A percentile compares a stretch with the other conserved stretches of the same genome.
phyloP scores from a whole-genome alignment of 208 protist genomes.

The Leptomonas pyrrhocoris region DNA sequence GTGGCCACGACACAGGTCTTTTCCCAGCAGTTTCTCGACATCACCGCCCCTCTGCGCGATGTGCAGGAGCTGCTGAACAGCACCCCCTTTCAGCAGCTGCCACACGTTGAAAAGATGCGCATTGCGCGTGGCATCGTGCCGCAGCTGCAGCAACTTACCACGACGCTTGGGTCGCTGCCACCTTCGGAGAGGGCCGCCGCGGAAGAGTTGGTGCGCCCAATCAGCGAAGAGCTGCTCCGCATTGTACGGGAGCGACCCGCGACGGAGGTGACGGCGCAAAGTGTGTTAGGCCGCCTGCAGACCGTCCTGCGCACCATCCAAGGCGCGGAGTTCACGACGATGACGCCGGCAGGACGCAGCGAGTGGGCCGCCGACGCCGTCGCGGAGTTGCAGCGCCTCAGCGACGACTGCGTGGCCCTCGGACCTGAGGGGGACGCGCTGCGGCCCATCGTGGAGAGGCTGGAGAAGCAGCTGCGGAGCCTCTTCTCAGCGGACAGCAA shows the following conservation, averaged over 20 bases:
- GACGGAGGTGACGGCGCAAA: constrained; percentile 17
- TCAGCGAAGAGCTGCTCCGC: constrained; percentile 43
- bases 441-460: constrained; percentile 34
- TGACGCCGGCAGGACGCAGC: constrained; percentile 27
- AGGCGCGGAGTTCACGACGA: constrained; percentile 41
- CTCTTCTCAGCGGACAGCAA: neutral
- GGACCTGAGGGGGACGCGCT: constrained; percentile 30
- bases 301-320: constrained; percentile 42
- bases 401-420: constrained; percentile 32
- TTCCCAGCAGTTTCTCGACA: constrained; percentile 36
- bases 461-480: constrained; percentile 27
- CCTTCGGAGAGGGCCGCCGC: constrained; percentile 39
- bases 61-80: constrained; percentile 51
- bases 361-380: constrained; percentile 33
- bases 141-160: constrained; percentile 54
- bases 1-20: constrained; percentile 25
- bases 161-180: constrained; percentile 38
- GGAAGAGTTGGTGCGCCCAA: constrained; percentile 44
- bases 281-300: constrained; percentile 46
- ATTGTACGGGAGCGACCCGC: constrained; percentile 1
- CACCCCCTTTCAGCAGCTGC: constrained; percentile 36
- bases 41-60: constrained; percentile 40
- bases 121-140: constrained; percentile 40
- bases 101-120: constrained; percentile 26
- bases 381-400: constrained; percentile 25